Conservation (phyloP, 2,329 filamentous ascomycete genomes). For the Alternaria sp. region DNA sequence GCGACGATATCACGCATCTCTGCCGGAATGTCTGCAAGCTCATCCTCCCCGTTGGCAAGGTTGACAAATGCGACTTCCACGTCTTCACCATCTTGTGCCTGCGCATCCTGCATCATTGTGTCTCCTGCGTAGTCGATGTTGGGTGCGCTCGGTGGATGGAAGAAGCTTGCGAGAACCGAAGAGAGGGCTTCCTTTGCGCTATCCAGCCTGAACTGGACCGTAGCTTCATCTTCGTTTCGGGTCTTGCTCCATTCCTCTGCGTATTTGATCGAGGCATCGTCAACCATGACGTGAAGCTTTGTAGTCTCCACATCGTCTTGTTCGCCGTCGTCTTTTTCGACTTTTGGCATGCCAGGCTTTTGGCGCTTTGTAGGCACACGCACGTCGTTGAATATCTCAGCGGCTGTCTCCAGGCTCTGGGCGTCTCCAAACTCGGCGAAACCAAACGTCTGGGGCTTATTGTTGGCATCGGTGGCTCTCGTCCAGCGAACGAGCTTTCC, state of each 20-base stretch:
- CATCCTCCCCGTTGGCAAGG: conserved; percentile 77
- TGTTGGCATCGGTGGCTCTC: conserved; percentile 76
- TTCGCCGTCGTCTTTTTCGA: conserved; percentile 55
- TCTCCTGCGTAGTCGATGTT: conserved; percentile 70
- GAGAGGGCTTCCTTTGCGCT: conserved; percentile 73
- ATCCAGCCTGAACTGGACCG: conserved; percentile 73
- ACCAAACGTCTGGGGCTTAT: conserved; percentile 86
- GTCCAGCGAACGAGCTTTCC: conserved; percentile 88
- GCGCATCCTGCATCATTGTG: conserved; percentile 70
- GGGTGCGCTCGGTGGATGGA: conserved; percentile 65
- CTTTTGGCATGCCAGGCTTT: conserved; percentile 57
- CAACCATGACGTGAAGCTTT: conserved; percentile 74
- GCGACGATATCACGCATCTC: conserved; percentile 97
- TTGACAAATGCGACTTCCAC: conserved; percentile 91
- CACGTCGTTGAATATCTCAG: conserved; percentile 83
- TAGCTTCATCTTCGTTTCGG: conserved; percentile 68
- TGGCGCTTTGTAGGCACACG: conserved; percentile 83
- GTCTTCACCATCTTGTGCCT: conserved; percentile 63
- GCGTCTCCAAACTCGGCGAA: conserved; percentile 96
- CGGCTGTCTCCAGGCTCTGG: conserved; percentile 83
- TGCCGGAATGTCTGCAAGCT: conserved; percentile 91
- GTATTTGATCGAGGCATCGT: conserved; percentile 83
- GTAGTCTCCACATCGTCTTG: conserved; percentile 68
- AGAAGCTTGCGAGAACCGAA: conserved; percentile 73
- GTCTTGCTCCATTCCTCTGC: conserved; percentile 80